phyloP scores from a whole-genome alignment of 2,329 filamentous ascomycete species.

The Penicillium occitanis region DNA sequence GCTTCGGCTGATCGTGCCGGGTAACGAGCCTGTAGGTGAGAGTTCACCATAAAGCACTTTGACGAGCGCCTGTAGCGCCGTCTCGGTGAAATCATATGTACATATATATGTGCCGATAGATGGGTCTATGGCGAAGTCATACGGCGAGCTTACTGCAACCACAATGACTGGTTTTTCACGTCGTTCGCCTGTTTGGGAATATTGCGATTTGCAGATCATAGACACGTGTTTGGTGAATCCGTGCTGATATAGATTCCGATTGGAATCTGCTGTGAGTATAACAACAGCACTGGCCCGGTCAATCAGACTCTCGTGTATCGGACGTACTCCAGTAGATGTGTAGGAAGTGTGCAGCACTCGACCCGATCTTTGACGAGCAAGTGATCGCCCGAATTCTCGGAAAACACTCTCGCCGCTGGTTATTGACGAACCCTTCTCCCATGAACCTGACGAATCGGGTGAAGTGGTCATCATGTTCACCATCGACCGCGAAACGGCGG shows the following conservation, averaged over 20 bases:
- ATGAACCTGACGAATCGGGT: slow-evolving; percentile 53
- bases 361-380: slow-evolving; percentile 82
- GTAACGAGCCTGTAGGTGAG: slow-evolving; percentile 55
- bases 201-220: slow-evolving; percentile 71
- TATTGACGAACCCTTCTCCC: slow-evolving; percentile 61
- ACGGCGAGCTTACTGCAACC: slow-evolving; percentile 89
- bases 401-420: slow-evolving; percentile 95
- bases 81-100: slow-evolving; percentile 95
- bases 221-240: slow-evolving; percentile 95
- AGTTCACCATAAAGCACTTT: slow-evolving; percentile 79
- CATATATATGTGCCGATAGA: slow-evolving; percentile 90
- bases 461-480: slow-evolving; percentile 53
- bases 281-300: slow-evolving; percentile 84
- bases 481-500: slow-evolving; percentile 70
- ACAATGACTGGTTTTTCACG: slow-evolving; percentile 82
- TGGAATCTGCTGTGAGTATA: slow-evolving; percentile 89
- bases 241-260: slow-evolving; percentile 88
- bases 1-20: slow-evolving; percentile 78
- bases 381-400: slow-evolving; percentile 77
- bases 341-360: slow-evolving; percentile 93
- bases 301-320: slow-evolving; percentile 90
- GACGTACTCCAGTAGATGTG: slow-evolving; percentile 86
- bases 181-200: slow-evolving; percentile 39
- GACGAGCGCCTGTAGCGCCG: slow-evolving; percentile 79
- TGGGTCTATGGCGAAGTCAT: slow-evolving; percentile 93